These are phyloP conservation scores for Magnolia kwangsiensis DNA, from an alignment of 164 flowering plant species.

Conservation along the genomic window DNA sequence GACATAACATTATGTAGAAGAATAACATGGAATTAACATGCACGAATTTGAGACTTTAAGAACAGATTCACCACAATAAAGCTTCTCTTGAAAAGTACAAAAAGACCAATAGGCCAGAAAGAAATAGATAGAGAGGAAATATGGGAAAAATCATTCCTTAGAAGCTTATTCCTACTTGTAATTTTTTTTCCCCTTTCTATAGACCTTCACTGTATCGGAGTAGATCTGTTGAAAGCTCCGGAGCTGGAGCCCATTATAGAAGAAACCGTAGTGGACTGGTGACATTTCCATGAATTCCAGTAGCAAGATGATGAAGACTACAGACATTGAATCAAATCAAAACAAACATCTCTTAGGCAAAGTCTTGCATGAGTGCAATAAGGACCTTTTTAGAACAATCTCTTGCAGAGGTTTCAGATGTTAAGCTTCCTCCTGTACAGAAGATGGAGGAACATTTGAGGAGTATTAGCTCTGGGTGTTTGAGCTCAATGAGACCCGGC, in stretches of 20 bases:
- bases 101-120: too few species aligned
- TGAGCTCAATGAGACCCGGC: constrained; percentile 63
- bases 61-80: too few species aligned
- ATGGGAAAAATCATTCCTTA: background rate
- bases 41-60: too few species aligned
- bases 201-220: constrained; percentile 54
- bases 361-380: constrained; percentile 71
- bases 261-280: constrained; percentile 48
- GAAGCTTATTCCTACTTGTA: background rate
- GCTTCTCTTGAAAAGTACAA: too few species aligned
- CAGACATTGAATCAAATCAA: constrained; percentile 51
- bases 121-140: too few species aligned
- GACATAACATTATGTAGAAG: too few species aligned
- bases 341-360: constrained; percentile 54
- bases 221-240: constrained; percentile 89
- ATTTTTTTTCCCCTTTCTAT: background rate
- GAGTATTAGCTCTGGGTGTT: constrained; percentile 68
- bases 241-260: constrained; percentile 52
- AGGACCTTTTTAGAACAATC: constrained; percentile 58
- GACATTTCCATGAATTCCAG: constrained; percentile 77
- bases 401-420: constrained; percentile 39
- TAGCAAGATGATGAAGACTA: constrained; percentile 34
- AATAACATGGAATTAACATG: too few species aligned
- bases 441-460: constrained; percentile 37
- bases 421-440: constrained; percentile 33